Evolutionary conservation across 2,329 filamentous ascomycete species (phyloP).

Genomic region (Colletotrichum sp.): DNA sequence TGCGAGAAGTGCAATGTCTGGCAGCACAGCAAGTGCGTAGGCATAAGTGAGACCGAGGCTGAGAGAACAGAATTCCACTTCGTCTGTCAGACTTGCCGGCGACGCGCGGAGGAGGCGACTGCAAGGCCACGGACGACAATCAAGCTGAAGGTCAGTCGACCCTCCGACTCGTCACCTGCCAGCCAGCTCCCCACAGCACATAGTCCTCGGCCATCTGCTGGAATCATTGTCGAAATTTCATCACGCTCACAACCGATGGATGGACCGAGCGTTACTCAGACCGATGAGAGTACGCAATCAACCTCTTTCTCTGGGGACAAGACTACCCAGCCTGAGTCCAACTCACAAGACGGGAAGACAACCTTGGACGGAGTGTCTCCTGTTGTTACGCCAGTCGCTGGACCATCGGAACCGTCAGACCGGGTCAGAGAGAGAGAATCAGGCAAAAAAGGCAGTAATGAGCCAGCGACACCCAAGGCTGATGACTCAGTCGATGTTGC

Average conservation of each 20-base stretch:
- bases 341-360: background rate
- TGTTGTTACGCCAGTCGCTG: background rate
- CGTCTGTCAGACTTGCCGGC: slow-evolving; percentile 79
- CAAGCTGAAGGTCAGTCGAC: slow-evolving; percentile 56
- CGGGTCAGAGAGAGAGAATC: background rate
- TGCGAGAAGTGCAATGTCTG: slow-evolving; percentile 95
- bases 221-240: background rate
- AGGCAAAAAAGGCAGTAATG: background rate
- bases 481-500: background rate
- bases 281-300: background rate
- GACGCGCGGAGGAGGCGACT: slow-evolving; percentile 69
- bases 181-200: background rate
- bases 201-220: background rate
- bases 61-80: slow-evolving; percentile 89
- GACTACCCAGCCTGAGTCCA: background rate
- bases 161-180: background rate
- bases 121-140: slow-evolving; percentile 56
- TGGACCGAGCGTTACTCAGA: background rate
- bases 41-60: slow-evolving; percentile 78
- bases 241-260: background rate
- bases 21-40: slow-evolving; percentile 95
- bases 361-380: background rate
- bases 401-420: background rate
- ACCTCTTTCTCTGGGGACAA: background rate
- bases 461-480: slow-evolving; percentile 2